These are phyloP conservation scores for Beta corolliflora DNA, from an alignment of 179 eudicot species.

Conservation along the genomic window DNA sequence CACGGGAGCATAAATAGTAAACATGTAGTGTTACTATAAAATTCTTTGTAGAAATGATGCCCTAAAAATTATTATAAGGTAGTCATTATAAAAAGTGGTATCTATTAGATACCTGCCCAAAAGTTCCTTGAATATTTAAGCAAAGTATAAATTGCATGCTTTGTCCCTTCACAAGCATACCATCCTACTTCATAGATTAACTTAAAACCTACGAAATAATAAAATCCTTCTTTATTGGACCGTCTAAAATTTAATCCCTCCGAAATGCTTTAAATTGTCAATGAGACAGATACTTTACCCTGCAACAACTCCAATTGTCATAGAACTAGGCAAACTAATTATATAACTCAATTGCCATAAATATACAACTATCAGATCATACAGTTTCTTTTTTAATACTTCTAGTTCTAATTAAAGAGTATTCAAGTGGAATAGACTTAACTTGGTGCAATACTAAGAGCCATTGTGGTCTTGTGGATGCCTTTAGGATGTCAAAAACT, in stretches of 20 bases:
- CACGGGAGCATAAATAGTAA: background rate
- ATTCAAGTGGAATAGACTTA: background rate
- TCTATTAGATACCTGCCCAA: background rate
- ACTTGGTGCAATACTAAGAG: background rate
- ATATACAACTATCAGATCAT: background rate
- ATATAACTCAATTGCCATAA: background rate
- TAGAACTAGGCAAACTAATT: background rate
- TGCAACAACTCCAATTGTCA: background rate
- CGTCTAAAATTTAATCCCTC: background rate
- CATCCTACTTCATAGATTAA: background rate
- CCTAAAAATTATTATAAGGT: background rate
- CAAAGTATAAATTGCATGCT: background rate
- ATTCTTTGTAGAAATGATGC: background rate
- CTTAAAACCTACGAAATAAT: background rate
- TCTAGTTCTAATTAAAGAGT: background rate
- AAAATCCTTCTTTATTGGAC: background rate
- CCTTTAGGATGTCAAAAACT: background rate
- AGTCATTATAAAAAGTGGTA: background rate
- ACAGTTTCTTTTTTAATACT: background rate
- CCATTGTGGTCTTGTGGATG: background rate
- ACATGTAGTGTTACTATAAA: background rate
- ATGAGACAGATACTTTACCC: background rate
- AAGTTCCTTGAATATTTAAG: background rate
- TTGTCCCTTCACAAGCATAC: background rate
- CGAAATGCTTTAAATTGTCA: background rate